Evolutionary conservation across 164 flowering plant genomes (phyloP).

Genomic region (Santalum album): DNA sequence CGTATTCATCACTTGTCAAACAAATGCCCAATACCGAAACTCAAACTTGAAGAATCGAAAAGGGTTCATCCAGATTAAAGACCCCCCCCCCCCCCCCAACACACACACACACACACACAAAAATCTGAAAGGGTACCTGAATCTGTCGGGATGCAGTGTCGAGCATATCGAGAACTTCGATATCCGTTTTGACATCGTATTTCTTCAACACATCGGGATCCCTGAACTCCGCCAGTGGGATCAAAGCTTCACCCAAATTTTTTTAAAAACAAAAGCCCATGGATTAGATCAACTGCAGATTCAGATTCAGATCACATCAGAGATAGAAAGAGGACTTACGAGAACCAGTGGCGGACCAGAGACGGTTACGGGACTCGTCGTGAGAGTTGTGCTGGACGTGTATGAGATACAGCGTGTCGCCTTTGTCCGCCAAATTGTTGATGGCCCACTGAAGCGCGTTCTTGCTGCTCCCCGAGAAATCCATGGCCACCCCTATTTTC

Average conservation of each 20-base stretch:
- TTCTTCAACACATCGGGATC: constrained; percentile 39
- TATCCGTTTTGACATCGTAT: constrained; percentile 45
- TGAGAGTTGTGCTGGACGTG: constrained; percentile 44
- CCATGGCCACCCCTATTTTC: constrained; percentile 53
- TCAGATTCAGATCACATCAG: background rate
- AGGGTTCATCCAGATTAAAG: too few relatives aligned
- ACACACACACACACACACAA: too few relatives aligned
- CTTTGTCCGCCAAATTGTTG: constrained; percentile 33
- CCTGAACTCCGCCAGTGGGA: constrained; percentile 69
- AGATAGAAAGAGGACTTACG: constrained; percentile 32
- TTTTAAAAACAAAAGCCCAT: background rate
- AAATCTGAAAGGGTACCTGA: constrained; percentile 29
- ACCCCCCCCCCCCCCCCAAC: too few relatives aligned
- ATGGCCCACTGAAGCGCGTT: constrained; percentile 49
- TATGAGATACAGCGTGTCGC: constrained; percentile 36
- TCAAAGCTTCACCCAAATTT: constrained; percentile 44
- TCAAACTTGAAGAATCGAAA: background rate
- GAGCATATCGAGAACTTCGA: constrained; percentile 54
- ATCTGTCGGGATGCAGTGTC: constrained; percentile 52
- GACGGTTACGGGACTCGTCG: constrained; percentile 28
- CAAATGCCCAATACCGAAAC: too few relatives aligned
- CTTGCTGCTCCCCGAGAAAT: constrained; percentile 54
- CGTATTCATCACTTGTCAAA: too few relatives aligned
- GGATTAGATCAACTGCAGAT: background rate
- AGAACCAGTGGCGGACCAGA: constrained; percentile 62